Evolutionary conservation across 192 early-diverging fungal species (phyloP).

Genomic region (Lobosporangium transversale): DNA sequence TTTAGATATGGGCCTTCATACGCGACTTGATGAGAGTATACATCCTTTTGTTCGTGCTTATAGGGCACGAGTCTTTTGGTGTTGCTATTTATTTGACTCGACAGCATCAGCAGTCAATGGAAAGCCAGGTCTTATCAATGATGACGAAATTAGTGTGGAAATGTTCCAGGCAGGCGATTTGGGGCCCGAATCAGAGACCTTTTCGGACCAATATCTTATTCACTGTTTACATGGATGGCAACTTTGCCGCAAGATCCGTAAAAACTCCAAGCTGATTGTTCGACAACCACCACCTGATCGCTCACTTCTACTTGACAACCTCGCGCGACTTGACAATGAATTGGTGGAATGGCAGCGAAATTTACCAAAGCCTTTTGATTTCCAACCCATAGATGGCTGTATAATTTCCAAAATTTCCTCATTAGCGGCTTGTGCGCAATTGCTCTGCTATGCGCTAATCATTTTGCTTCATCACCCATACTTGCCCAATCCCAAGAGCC

Average conservation of each 20-base stretch:
- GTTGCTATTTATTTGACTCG: conserved; percentile 44
- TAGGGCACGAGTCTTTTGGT: conserved; percentile 46
- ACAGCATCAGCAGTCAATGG: conserved; percentile 43
- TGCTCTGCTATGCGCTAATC: conserved; percentile 46
- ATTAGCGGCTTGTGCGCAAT: conserved; percentile 33
- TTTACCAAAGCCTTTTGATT: conserved; percentile 31
- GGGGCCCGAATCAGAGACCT: conserved; percentile 39
- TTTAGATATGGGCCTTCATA: conserved; percentile 46
- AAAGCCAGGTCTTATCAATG: conserved; percentile 44
- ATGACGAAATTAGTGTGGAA: conserved; percentile 39
- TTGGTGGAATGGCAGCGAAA: conserved; percentile 46
- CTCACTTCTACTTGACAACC: conserved; percentile 29
- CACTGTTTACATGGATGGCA: conserved; percentile 47
- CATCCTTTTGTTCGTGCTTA: conserved; percentile 30
- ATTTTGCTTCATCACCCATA: conserved; percentile 49
- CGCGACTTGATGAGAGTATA: conserved; percentile 17
- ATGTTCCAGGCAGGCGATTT: conserved; percentile 39
- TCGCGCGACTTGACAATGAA: conserved; percentile 32
- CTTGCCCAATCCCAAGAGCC: conserved; percentile 44
- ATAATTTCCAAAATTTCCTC: conserved; percentile 31
- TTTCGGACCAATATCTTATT: conserved; percentile 46
- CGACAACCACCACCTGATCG: conserved; percentile 22
- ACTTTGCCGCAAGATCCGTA: conserved; percentile 42
- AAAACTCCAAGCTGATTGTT: conserved; percentile 38
- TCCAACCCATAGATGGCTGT: conserved; percentile 28